Conservation (phyloP, 306 rosid species). For the Urtica urens region DNA sequence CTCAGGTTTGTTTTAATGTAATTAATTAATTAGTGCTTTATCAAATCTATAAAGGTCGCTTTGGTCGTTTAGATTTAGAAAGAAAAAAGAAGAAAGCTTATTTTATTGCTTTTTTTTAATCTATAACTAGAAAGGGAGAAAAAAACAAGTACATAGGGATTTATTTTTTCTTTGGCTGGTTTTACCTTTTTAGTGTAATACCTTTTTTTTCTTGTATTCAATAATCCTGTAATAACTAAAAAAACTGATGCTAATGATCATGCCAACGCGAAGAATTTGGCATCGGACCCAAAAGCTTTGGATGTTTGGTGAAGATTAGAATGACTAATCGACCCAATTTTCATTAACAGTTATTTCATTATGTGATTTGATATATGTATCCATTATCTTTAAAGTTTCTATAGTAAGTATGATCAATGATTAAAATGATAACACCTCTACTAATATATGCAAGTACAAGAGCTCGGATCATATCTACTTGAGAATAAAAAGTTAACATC, state of each 20-base stretch:
- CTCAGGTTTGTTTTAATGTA: constrained; percentile 14
- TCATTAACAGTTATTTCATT: no score
- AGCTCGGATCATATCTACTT: no score
- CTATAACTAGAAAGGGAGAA: constrained; percentile 18
- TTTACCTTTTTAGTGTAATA: constrained; percentile 23
- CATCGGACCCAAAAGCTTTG: constrained; percentile 23
- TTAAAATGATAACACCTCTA: no score
- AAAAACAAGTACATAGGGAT: constrained; percentile 11
- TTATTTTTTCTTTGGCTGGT: constrained; percentile 10
- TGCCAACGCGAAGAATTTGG: constrained; percentile 20
- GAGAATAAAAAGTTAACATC: no score
- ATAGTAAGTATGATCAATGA: no score
- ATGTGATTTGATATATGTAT: no score
- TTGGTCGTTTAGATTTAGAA: neutral
- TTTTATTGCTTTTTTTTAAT: neutral
- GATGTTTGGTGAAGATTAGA: neutral
- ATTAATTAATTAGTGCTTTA: no score
- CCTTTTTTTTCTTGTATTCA: constrained; percentile 13
- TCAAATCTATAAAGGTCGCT: no score
- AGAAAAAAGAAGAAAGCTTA: neutral
- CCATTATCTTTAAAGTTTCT: no score
- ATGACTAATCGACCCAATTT: constrained; percentile 10
- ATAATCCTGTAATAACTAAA: no score
- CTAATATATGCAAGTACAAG: no score
- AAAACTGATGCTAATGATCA: constrained; percentile 12